Percentiles rank a stretch among this genome's conserved stretches.
Evolutionary conservation across 768 basidiomycete genomes (phyloP).

Genomic region (Megacollybia marginata): DNA sequence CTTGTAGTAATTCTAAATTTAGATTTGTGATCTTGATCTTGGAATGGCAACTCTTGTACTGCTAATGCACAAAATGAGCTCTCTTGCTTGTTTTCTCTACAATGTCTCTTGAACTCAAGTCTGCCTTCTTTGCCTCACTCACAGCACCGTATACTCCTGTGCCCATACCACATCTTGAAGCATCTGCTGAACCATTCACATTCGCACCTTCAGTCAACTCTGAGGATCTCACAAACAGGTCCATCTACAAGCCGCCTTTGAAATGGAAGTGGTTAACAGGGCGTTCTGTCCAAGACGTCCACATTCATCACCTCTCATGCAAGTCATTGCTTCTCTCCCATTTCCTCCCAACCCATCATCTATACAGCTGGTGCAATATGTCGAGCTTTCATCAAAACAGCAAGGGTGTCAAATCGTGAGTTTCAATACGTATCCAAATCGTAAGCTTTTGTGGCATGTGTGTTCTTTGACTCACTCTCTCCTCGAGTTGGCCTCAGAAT

Average conservation of each 20-base stretch:
- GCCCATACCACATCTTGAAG: neutral
- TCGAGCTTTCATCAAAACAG: too few relatives aligned
- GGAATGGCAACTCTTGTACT: too few relatives aligned
- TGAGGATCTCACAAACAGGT: constrained; percentile 5
- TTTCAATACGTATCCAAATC: constrained; percentile 28
- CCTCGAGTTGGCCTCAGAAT: constrained; percentile 11
- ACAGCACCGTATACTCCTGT: neutral
- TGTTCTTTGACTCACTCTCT: neutral
- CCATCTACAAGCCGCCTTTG: constrained; percentile 10
- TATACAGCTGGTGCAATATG: too few relatives aligned
- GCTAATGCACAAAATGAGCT: too few relatives aligned
- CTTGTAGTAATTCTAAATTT: too few relatives aligned
- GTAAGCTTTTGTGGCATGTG: constrained; percentile 14
- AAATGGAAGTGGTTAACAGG: constrained; percentile 14
- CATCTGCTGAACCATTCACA: neutral
- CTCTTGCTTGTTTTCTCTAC: too few relatives aligned
- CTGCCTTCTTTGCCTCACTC: neutral
- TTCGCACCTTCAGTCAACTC: constrained; percentile 3
- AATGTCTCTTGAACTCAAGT: neutral
- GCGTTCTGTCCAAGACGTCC: constrained; percentile 7
- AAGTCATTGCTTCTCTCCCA: neutral
- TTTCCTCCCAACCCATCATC: too few relatives aligned
- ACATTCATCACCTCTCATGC: constrained; percentile 11
- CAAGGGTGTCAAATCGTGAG: constrained; percentile 8
- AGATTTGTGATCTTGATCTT: too few relatives aligned